phyloP scores from a whole-genome alignment of 257 asterid genomes.

The Linaria vulgaris region DNA sequence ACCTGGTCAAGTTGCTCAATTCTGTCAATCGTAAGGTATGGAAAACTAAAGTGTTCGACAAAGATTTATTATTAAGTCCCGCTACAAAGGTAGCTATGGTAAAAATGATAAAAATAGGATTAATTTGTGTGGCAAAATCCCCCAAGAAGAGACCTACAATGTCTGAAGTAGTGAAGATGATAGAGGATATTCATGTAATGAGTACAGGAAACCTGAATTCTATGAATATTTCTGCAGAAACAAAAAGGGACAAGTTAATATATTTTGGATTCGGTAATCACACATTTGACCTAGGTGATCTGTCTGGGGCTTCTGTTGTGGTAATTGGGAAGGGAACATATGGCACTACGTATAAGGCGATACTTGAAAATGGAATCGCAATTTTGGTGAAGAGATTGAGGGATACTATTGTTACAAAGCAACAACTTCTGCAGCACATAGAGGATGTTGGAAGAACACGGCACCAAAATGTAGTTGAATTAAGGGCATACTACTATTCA shows the following conservation, averaged over 20 bases:
- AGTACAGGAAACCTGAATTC: no score
- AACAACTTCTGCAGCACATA: constrained; percentile 5
- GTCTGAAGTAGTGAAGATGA: constrained; percentile 23
- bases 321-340: background rate
- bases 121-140: constrained; percentile 20
- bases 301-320: background rate
- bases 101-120: constrained; percentile 6
- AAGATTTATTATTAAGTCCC: background rate
- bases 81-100: background rate
- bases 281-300: background rate
- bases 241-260: background rate
- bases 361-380: background rate
- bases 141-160: constrained; percentile 23
- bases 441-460: constrained; percentile 6
- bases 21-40: background rate
- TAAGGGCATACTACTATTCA: constrained; percentile 11
- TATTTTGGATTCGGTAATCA: background rate
- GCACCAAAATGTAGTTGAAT: constrained; percentile 18
- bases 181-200: constrained; percentile 15
- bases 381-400: constrained; percentile 8
- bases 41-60: background rate
- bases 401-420: background rate
- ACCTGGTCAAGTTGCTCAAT: constrained; percentile 1
- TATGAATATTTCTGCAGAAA: no score
- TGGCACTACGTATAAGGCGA: background rate